Base-by-base conservation (phyloP, 164 flowering plant species). In the Pachysandra terminalis region DNA sequence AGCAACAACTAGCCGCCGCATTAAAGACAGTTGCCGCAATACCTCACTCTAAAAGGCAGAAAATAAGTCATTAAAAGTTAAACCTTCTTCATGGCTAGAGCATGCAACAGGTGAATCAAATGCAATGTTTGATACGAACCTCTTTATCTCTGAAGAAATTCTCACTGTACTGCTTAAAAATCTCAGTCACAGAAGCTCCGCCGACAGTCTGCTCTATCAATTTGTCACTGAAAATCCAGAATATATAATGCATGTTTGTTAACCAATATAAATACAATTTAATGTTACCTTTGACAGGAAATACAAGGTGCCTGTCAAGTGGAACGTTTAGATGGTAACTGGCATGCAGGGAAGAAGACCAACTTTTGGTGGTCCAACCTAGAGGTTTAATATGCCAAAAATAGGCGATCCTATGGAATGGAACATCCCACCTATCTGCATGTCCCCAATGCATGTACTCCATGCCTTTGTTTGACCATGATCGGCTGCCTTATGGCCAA, bases 1-100 rank as follows among this genome's bases (percentile, higher is more conserved):
- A 23, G 99, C 92, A 75, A 93, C 86, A 73, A 95, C 97, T 54
- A 84, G 68, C 24, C 79, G 84, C n/a, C 74, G 87, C 91, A 77
- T 83, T 48, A 72, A 48, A 62, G 97, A 95, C 66, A 90, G 69
- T 41, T 83, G 80, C 62, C 68, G 63, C 67, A 95, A 69, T 27
- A 74, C 90, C 80, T 92, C 86, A 70, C 84, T 90, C 98, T 96
- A 73, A 57, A 78, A 16, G 21, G 32, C 21, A 62, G 16, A 26
- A 49, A 0, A 52, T 54, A n/a, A n/a, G n/a, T n/a, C n/a, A n/a
- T n/a, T n/a, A 32, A 32, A 32, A 32, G 37, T 32, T 23, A 65
- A 22, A 67, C 73, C 75, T 71, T 56, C 10, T 26, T 64, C 40
- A 53, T 15, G 35, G 23, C 32, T 55, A 62, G 6, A 24, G 25